phyloP scores from a whole-genome alignment of 1,284 basidiomycete genomes.

The Ustilago trichophora region DNA sequence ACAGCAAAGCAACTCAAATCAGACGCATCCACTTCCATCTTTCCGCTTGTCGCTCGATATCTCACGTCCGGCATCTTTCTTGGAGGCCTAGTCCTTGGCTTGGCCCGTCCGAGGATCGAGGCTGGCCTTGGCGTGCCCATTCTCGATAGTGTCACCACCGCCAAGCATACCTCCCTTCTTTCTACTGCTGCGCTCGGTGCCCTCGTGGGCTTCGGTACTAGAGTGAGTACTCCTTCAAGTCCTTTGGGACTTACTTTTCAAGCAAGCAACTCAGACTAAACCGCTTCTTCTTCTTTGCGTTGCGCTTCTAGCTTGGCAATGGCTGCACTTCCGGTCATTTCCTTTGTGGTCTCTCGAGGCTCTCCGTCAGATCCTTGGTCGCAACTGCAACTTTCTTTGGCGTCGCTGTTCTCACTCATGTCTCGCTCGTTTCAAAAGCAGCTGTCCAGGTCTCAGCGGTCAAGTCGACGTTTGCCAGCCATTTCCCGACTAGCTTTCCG shows the following conservation, averaged over 20 bases:
- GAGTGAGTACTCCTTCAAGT: constrained; percentile 50
- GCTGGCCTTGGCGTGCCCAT: constrained; percentile 39
- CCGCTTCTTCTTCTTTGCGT: no score
- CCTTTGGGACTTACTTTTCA: no score
- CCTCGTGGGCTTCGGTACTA: constrained; percentile 61
- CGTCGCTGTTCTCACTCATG: constrained; percentile 57
- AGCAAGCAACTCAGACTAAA: no score
- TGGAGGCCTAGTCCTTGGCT: constrained; percentile 49
- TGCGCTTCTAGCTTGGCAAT: constrained; percentile 47
- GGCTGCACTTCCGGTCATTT: constrained; percentile 65
- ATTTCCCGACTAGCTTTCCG: constrained; percentile 18
- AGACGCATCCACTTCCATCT: no score
- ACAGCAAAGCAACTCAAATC: no score
- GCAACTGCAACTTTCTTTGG: constrained; percentile 62
- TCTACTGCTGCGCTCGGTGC: constrained; percentile 29
- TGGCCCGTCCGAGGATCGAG: constrained; percentile 39
- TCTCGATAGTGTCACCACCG: constrained; percentile 36
- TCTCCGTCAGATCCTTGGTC: constrained; percentile 56
- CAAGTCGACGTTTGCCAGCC: constrained; percentile 1
- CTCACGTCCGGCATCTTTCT: constrained; percentile 54
- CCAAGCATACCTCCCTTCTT: constrained; percentile 1
- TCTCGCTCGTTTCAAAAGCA: constrained; percentile 12
- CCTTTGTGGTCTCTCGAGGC: constrained; percentile 61
- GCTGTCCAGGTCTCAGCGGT: not conserved
- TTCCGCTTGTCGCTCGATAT: constrained; percentile 25